Percentiles rank a stretch among this genome's conserved stretches.
Evolutionary conservation across 1,284 basidiomycete species (phyloP).

Genomic region (Papiliotrema terrestris): DNA sequence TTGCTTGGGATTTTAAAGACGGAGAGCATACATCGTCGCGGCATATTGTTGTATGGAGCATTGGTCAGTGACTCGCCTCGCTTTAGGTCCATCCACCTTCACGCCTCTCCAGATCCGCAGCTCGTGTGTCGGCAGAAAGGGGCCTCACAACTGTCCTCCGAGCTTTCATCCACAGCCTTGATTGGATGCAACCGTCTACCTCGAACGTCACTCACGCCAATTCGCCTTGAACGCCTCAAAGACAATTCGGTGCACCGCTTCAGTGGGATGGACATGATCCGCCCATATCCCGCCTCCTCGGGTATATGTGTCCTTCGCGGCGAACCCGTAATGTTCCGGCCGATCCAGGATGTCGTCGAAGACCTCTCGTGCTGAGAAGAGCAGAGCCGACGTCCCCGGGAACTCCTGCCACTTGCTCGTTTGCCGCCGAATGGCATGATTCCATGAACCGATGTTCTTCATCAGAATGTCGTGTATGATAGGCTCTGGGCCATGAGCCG

Average conservation of each 20-base stretch:
- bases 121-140: no score
- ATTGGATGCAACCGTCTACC: no score
- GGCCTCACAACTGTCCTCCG: no score
- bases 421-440: background rate
- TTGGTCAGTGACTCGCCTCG: no score
- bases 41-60: no score
- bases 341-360: background rate
- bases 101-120: no score
- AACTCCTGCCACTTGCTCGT: background rate
- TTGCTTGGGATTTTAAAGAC: no score
- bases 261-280: background rate
- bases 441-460: background rate
- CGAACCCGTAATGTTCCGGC: background rate
- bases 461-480: background rate
- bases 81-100: no score
- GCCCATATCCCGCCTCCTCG: background rate
- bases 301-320: background rate
- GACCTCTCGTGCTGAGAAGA: background rate
- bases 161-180: no score
- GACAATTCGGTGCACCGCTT: background rate
- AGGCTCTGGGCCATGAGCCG: background rate
- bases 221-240: background rate
- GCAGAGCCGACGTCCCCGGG: background rate
- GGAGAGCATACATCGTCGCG: no score
- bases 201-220: no score